Evolutionary conservation across 2,329 filamentous ascomycete genomes (phyloP), one percentile per base, ranked within the genome.

Genomic region (Ustilaginoidea virens): DNA sequence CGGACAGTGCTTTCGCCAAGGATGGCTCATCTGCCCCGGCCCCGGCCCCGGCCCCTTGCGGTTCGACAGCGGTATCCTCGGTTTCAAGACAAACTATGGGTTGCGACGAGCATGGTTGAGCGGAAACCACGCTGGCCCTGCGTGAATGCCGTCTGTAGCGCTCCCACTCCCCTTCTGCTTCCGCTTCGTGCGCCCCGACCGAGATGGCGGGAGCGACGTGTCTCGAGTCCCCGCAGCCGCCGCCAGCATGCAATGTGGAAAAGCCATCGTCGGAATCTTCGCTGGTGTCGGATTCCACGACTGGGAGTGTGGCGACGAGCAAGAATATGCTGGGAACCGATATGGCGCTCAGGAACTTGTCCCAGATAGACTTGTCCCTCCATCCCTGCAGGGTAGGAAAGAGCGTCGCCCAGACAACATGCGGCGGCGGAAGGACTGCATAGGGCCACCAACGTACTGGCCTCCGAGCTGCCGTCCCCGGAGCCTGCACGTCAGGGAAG

Each of bases 271-370:
- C n/a, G 5, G 43, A 46, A 14, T 29, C 42, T 4, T 72, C 66
- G 6, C 66, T 61, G 13, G 69, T 63, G 23, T 69, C 66, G 1
- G 69, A 69, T 43, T 96, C 87, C 5, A 93, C 81, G 1, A 98
- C 85, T 0, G 92, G 90, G 4, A 98, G 53, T 1, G 90, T 98
- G 26, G 90, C 73, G 1, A 87, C 87, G 4, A 98, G 63, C 2
- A 96, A 56, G 36, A 98, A 81, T 21, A 98, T 83, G 41, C 80
- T 92, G 1, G 86, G 81, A n/a, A 83, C 76, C 6, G 86, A 86
- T 21, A 92, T 65, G 8, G 90, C 43, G 23, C 83, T 87, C 27
- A 94, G 58, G 25, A 85, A 56, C 45, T 80, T 85, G 42, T 87
- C 86, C 73, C 76, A 83, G n/a, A 78, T 52, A n/a, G 62, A 73